Percentiles rank a stretch among this genome's conserved stretches.
phyloP scores from a whole-genome alignment of 345 rosid genomes.

The Lenwebbia sp. region DNA sequence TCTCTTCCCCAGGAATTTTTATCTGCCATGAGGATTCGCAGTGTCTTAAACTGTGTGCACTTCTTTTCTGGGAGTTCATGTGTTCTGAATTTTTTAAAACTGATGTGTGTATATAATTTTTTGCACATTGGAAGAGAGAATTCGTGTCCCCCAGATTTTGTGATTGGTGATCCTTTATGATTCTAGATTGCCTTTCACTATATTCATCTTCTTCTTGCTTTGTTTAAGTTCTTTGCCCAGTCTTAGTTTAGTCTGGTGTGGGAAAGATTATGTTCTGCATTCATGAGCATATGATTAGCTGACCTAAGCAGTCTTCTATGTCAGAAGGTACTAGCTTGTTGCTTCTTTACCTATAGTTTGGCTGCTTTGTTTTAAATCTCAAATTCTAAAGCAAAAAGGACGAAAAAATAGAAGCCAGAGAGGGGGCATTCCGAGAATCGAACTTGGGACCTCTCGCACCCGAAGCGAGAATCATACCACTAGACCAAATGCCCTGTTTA shows the following conservation, averaged over 20 bases:
- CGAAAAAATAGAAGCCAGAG: not conserved
- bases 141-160: too few species aligned
- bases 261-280: too few species aligned
- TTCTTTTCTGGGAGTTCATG: too few species aligned
- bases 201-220: not conserved
- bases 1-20: not conserved
- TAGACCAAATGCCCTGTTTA: slow-evolving; percentile 56
- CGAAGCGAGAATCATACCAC: slow-evolving; percentile 91
- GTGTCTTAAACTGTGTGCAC: not conserved
- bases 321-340: too few species aligned
- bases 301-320: too few species aligned
- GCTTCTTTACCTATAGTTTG: too few species aligned
- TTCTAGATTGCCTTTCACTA: not conserved
- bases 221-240: not conserved
- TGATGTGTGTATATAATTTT: too few species aligned
- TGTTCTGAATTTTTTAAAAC: too few species aligned
- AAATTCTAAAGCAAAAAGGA: not conserved
- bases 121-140: too few species aligned
- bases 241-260: not conserved
- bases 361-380: not conserved
- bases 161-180: too few species aligned
- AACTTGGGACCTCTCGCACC: slow-evolving; percentile 92
- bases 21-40: not conserved
- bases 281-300: too few species aligned
- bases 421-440: slow-evolving; percentile 72